A percentile compares a stretch with the other conserved stretches of the same genome.
Conservation (phyloP, 108 stramenopile species). For the Schizochytrium sp. region DNA sequence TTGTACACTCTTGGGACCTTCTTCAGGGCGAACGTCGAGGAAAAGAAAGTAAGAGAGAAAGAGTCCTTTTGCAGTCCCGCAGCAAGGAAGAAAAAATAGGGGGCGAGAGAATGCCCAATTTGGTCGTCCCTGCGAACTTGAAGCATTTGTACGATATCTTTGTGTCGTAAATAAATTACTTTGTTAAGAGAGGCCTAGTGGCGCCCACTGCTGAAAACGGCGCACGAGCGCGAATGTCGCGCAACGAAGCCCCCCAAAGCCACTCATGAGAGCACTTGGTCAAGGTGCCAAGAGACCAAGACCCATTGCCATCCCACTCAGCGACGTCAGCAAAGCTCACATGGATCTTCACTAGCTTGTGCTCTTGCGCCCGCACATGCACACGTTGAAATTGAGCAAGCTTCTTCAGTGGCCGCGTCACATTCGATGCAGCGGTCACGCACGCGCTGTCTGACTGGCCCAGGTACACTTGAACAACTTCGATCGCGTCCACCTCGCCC, state of each 20-base stretch:
- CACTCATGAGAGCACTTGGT: neutral
- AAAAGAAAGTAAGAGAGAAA: no score
- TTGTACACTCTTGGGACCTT: no score
- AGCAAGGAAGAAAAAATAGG: no score
- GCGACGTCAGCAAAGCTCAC: neutral
- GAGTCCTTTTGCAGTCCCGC: no score
- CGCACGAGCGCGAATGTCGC: neutral
- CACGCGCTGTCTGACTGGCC: neutral
- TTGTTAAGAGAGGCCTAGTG: no score
- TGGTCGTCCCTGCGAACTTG: no score
- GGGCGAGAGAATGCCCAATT: no score
- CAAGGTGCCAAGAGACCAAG: neutral
- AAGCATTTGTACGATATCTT: no score
- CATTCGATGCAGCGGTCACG: neutral
- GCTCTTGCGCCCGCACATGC: neutral
- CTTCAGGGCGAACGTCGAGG: no score
- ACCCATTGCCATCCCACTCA: neutral
- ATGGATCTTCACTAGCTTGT: neutral
- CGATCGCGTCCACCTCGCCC: neutral
- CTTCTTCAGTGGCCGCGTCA: neutral
- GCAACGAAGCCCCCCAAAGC: neutral
- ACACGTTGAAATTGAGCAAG: neutral
- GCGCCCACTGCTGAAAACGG: neutral
- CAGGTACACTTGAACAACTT: neutral
- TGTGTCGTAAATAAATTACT: no score